phyloP scores from a whole-genome alignment of 495 filamentous ascomycete species.

The Cudoniella acicularis region DNA sequence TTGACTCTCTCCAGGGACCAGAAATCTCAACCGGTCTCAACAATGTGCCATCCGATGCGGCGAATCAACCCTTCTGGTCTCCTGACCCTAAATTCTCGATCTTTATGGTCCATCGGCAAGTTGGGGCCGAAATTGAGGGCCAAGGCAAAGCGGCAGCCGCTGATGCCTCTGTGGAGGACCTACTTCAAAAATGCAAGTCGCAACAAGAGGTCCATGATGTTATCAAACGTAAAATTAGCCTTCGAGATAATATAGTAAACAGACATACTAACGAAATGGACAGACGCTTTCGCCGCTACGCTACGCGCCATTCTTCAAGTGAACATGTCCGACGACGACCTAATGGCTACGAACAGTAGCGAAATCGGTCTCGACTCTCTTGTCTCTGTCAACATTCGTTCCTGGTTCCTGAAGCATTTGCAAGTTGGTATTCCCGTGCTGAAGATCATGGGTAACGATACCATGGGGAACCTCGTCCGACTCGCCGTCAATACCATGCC shows the following conservation, averaged over 20 bases:
- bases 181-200: not conserved
- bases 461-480: conserved; percentile 29
- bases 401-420: conserved; percentile 35
- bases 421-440: conserved; percentile 37
- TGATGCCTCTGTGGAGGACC: not conserved
- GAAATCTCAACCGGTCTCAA: not conserved
- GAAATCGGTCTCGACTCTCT: conserved; percentile 35
- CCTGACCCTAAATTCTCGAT: not conserved
- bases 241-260: too few species aligned
- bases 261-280: too few species aligned
- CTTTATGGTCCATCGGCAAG: not conserved
- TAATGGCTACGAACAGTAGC: too few species aligned
- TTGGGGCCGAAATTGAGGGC: not conserved
- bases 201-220: not conserved
- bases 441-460: conserved; percentile 41
- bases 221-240: too few species aligned
- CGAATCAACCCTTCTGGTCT: not conserved
- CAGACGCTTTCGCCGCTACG: not conserved
- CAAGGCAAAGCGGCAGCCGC: not conserved
- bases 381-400: conserved; percentile 30
- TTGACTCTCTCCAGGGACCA: not conserved
- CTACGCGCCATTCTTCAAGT: not conserved
- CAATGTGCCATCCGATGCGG: not conserved
- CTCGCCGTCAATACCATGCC: conserved; percentile 9
- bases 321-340: too few species aligned